phyloP scores from a whole-genome alignment of 345 rosid genomes.

The Camelina neglecta region DNA sequence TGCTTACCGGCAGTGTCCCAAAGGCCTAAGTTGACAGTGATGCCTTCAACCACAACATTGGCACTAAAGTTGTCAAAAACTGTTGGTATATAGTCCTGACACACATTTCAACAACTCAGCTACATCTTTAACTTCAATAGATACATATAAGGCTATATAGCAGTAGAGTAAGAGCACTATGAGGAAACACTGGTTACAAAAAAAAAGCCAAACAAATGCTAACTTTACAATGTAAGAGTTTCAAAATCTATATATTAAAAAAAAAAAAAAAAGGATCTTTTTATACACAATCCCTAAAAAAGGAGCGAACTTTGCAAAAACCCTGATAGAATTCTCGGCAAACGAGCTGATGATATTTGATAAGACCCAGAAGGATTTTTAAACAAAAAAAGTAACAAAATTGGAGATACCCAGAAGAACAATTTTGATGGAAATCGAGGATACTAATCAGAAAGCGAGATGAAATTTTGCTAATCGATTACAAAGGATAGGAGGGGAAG shows the following conservation, averaged over 20 bases:
- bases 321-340: background rate
- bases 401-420: constrained; percentile 15
- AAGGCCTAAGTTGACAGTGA: constrained; percentile 87
- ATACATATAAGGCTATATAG: background rate
- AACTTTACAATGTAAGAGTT: background rate
- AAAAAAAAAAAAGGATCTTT: background rate
- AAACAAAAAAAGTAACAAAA: background rate
- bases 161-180: background rate
- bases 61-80: constrained; percentile 98
- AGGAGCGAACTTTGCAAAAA: constrained; percentile 26
- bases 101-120: constrained; percentile 30
- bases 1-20: constrained; percentile 96
- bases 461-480: background rate
- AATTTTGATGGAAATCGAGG: background rate
- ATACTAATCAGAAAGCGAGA: background rate
- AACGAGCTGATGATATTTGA: constrained; percentile 2
- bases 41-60: constrained; percentile 87
- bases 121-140: background rate
- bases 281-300: background rate
- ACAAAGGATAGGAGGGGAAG: background rate
- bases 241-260: background rate
- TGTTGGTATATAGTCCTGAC: constrained; percentile 93
- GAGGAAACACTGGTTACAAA: background rate
- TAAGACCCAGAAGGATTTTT: constrained; percentile 11
- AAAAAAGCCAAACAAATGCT: background rate